These are phyloP conservation scores for Talaromyces sp. DNA, from an alignment of 2,329 filamentous ascomycete genomes.

Conservation along the genomic window DNA sequence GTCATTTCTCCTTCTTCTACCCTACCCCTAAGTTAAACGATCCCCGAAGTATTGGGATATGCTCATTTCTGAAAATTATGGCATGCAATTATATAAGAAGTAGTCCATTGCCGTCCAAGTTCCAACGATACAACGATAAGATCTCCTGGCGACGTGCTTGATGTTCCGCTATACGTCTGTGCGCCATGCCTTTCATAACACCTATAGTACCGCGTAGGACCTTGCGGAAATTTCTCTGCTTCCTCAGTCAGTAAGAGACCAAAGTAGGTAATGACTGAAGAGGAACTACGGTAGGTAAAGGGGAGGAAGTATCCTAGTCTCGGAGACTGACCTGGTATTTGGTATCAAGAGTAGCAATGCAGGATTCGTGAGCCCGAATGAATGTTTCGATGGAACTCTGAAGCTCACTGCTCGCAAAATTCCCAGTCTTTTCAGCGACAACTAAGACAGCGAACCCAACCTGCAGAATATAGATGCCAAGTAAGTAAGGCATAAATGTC, in stretches of 20 bases:
- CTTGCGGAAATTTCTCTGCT: constrained; percentile 9
- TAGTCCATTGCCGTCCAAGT: background rate
- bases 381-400: background rate
- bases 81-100: constrained; percentile 2
- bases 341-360: constrained; percentile 6
- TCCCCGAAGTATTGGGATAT: background rate
- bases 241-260: background rate
- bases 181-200: background rate
- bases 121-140: constrained; percentile 4
- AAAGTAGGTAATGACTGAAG: background rate
- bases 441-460: background rate
- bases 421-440: background rate
- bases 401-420: background rate
- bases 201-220: constrained; percentile 1
- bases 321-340: constrained; percentile 9
- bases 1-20: background rate
- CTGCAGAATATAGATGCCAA: constrained; percentile 7
- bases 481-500: constrained; percentile 13
- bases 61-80: background rate
- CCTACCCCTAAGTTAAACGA: too few relatives aligned
- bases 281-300: background rate
- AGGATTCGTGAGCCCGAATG: constrained; percentile 8
- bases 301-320: background rate
- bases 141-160: constrained; percentile 10
- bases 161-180: background rate